Evolutionary conservation across 345 rosid genomes (phyloP), one percentile per base, ranked within the genome.

Genomic region (Salix dunnii): DNA sequence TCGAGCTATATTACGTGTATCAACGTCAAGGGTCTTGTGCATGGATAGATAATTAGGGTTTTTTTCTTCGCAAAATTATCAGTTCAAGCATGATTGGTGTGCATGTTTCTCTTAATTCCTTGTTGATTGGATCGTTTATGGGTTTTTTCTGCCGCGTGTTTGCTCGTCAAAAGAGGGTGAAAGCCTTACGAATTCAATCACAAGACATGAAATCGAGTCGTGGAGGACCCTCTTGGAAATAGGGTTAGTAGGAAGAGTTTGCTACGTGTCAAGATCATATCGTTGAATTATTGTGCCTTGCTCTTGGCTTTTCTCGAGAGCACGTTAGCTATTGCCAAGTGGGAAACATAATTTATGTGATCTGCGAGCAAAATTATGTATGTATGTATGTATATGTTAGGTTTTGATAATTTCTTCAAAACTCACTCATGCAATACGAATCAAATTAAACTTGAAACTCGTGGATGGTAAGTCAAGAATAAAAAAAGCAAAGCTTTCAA

Each of bases 111-210:
- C 60, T 40, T 46, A 17, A 49, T 49, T 27, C 43, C 5, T 27
- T 20, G 28, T 42, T 16, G 1, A 68, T 12, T 7, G 35, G 23
- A n/a, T 18, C 1, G 12, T 17, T 51, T 36, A 10, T 11, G 4
- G 21, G 25, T 13, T 36, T 73, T 43, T 17, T 8, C 70, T 73
- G 69, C 65, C 79, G 74, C 72, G 76, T 64, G 80, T 76, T 76
- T 48, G 64, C 46, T 51, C 68, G 70, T 48, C 40, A 11, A 27
- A 43, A 46, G 53, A 36, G 71, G 13, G 63, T 51, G 49, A 75
- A 51, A 67, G 27, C 21, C 60, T 66, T 75, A 1, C 11, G 36
- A 67, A 40, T 67, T 9, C 72, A 55, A 68, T 68, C 28, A 63
- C 55, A 13, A 68, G 38, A 70, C 16, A 36, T 72, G 51, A 64